These are phyloP conservation scores for Clavispora carvajalis DNA, from an alignment of 805 yeast species.

Conservation along the genomic window DNA sequence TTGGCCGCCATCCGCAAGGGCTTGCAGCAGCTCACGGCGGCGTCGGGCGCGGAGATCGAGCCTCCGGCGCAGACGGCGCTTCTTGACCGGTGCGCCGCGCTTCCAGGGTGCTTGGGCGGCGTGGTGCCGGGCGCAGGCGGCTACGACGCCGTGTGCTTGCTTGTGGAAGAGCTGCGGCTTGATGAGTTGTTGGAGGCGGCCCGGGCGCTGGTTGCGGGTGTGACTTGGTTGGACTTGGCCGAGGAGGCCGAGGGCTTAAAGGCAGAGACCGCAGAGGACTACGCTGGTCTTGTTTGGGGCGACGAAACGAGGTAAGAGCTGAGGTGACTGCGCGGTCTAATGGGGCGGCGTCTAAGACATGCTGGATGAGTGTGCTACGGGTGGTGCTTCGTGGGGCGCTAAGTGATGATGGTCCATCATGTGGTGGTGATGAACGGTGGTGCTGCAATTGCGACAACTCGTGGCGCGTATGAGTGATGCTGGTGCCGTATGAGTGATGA, in stretches of 20 bases:
- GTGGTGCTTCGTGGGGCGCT: too few species aligned
- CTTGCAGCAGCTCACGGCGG: constrained; percentile 55
- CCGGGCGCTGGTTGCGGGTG: constrained; percentile 36
- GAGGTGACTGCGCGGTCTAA: too few species aligned
- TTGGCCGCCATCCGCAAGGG: constrained; percentile 48
- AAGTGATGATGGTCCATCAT: too few species aligned
- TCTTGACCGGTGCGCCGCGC: constrained; percentile 43
- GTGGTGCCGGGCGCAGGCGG: constrained; percentile 99
- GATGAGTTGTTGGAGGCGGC: constrained; percentile 20
- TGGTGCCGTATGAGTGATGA: too few species aligned
- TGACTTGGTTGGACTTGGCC: constrained; percentile 62
- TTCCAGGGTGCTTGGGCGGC: constrained; percentile 86
- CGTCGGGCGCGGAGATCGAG: constrained; percentile 82
- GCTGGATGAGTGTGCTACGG: too few species aligned
- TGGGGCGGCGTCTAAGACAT: too few species aligned
- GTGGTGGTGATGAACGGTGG: too few species aligned
- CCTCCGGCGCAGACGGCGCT: constrained; percentile 71
- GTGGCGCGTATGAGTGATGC: too few species aligned
- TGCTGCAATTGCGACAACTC: too few species aligned
- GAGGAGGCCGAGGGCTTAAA: constrained; percentile 59
- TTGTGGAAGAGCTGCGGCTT: constrained; percentile 47
- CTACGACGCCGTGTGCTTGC: constrained; percentile 80
- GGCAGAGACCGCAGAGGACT: constrained; percentile 40
- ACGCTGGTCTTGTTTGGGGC: constrained; percentile 9
- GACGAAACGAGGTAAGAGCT: too few species aligned